Conservation (phyloP, 108 stramenopile species). For the Nitzschia palea region DNA sequence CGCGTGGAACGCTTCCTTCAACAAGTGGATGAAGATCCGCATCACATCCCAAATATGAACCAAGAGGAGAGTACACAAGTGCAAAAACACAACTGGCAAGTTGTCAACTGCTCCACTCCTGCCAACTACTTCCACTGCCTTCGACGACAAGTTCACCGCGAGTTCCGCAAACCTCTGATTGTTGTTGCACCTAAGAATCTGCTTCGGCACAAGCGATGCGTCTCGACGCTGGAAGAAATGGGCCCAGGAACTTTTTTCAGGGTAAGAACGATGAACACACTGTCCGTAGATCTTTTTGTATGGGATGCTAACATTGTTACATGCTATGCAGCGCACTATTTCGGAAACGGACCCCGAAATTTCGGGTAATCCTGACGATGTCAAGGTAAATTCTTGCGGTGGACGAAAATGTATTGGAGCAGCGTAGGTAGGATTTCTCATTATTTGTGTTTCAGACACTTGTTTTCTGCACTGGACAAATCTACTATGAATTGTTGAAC, state of each 20-base stretch:
- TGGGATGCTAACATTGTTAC: no score
- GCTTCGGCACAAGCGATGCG: constrained; percentile 87
- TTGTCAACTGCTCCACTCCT: constrained; percentile 97
- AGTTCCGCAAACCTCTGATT: constrained; percentile 99
- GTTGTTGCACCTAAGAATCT: constrained; percentile 97
- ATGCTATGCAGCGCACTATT: constrained; percentile 74
- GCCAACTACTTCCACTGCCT: constrained; percentile 99
- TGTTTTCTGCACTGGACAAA: constrained; percentile 96
- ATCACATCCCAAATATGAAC: constrained; percentile 89
- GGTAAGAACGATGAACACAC: constrained; percentile 12
- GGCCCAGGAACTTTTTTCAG: constrained; percentile 88
- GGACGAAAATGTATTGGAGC: not conserved
- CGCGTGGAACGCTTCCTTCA: constrained; percentile 98
- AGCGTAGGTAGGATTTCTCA: not conserved
- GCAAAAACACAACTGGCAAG: constrained; percentile 96
- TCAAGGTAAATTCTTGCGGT: constrained; percentile 56
- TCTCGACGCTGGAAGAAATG: constrained; percentile 91
- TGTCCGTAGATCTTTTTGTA: constrained; percentile 1
- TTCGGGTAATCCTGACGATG: constrained; percentile 71
- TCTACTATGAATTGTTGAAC: constrained; percentile 96
- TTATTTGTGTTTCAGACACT: constrained; percentile 51
- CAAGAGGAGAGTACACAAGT: constrained; percentile 91
- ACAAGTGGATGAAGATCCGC: constrained; percentile 94
- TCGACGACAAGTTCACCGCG: constrained; percentile 97
- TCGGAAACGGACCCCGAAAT: constrained; percentile 79